phyloP scores from a whole-genome alignment of 2,329 filamentous ascomycete genomes.

The Claviceps sp. region DNA sequence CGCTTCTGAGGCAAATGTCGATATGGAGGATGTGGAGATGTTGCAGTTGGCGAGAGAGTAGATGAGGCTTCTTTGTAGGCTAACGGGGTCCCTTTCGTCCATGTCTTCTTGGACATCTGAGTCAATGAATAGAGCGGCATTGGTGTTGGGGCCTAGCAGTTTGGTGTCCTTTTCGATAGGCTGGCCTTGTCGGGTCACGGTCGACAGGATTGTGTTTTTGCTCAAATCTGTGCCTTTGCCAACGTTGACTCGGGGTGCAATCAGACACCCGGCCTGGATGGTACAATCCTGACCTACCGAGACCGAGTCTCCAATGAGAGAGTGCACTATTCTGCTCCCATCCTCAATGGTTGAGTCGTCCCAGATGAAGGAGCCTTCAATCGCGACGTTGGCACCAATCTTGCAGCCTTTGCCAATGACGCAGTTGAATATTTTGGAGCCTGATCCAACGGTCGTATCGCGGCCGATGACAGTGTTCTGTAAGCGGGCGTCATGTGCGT shows the following conservation, averaged over 20 bases:
- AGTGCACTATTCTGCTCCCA: conserved; percentile 52
- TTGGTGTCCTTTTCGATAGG: conserved; percentile 26
- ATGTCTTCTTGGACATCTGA: conserved; percentile 32
- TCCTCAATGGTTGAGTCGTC: conserved; percentile 70
- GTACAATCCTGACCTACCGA: conserved; percentile 57
- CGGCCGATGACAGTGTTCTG: conserved; percentile 63
- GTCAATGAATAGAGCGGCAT: conserved; percentile 35
- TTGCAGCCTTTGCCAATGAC: conserved; percentile 74
- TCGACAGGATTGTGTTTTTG: conserved; percentile 20
- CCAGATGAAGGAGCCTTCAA: conserved; percentile 79
- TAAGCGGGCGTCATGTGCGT: conserved; percentile 60
- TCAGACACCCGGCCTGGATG: conserved; percentile 58
- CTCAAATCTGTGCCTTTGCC: conserved; percentile 42
- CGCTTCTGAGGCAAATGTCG: conserved; percentile 49
- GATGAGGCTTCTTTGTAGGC: conserved; percentile 41
- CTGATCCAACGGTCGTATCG: conserved; percentile 61
- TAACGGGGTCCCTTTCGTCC: conserved; percentile 35
- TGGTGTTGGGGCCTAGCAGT: conserved; percentile 36
- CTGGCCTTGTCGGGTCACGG: conserved; percentile 23
- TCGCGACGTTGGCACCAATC: conserved; percentile 71
- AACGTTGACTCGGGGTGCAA: conserved; percentile 68
- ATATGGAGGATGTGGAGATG: conserved; percentile 41
- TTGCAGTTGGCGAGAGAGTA: conserved; percentile 40
- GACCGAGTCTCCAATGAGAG: conserved; percentile 64
- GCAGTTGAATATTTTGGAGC: conserved; percentile 57